These are phyloP conservation scores for Suhomyces bokatorum DNA, from an alignment of 1,139 yeast species.

Conservation along the genomic window DNA sequence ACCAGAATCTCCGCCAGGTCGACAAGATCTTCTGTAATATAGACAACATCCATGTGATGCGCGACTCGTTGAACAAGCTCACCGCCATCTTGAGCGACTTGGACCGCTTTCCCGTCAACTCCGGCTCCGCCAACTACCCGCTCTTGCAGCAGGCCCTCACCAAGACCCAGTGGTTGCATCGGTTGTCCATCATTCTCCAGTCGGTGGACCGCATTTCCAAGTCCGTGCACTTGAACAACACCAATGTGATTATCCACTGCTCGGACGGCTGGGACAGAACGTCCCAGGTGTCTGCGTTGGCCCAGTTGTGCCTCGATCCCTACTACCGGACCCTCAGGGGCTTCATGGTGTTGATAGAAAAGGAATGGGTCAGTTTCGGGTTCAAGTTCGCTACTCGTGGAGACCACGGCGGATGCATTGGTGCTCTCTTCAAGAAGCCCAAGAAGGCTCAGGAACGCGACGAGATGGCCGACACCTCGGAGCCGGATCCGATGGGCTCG, in stretches of 20 bases:
- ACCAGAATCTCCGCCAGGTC: slow-evolving; percentile 24
- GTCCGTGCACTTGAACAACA: slow-evolving; percentile 76
- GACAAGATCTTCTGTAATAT: slow-evolving; percentile 81
- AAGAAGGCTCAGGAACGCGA: slow-evolving; percentile 15
- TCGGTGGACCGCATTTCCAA: slow-evolving; percentile 79
- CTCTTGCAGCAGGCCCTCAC: slow-evolving; percentile 47
- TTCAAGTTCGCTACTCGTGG: slow-evolving; percentile 84
- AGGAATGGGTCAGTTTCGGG: slow-evolving; percentile 96
- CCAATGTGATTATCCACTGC: slow-evolving; percentile 86
- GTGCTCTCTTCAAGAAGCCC: slow-evolving; percentile 33
- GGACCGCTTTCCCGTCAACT: slow-evolving; percentile 50
- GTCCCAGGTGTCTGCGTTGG: slow-evolving; percentile 79
- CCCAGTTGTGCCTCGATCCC: slow-evolving; percentile 89
- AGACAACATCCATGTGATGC: slow-evolving; percentile 93
- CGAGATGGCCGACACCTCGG: slow-evolving; percentile 4
- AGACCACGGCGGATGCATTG: slow-evolving; percentile 63
- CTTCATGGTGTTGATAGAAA: slow-evolving; percentile 79
- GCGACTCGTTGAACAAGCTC: slow-evolving; percentile 74
- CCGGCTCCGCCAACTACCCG: slow-evolving; percentile 21
- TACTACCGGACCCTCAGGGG: slow-evolving; percentile 86
- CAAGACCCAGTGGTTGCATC: slow-evolving; percentile 79
- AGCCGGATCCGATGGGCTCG: background rate
- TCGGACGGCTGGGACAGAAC: slow-evolving; percentile 99
- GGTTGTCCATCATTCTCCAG: slow-evolving; percentile 65
- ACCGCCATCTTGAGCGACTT: slow-evolving; percentile 65